A percentile compares a stretch with the other conserved stretches of the same genome.
Conservation (phyloP, 768 basidiomycete genomes). For the Lactifluus hygrophoroides region DNA sequence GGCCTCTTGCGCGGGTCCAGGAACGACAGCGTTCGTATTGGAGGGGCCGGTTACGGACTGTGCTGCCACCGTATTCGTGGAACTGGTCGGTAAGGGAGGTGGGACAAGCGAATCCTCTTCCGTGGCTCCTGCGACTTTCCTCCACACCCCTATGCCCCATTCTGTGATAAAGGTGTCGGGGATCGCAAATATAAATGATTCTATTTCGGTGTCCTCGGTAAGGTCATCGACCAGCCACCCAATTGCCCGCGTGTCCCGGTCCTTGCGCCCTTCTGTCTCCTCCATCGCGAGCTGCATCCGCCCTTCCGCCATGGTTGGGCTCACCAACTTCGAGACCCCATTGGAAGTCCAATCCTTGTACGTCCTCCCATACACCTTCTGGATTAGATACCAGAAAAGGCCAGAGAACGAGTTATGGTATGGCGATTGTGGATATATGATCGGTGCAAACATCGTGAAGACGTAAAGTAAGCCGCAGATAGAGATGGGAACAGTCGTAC, state of each 20-base stretch:
- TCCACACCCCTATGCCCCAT: not conserved
- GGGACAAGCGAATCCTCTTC: too few relatives aligned
- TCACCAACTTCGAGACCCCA: not conserved
- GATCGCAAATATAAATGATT: not conserved
- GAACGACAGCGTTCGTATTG: too few relatives aligned
- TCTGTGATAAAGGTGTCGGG: not conserved
- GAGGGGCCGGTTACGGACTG: too few relatives aligned
- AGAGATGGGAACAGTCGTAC: not conserved
- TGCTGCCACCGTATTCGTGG: too few relatives aligned
- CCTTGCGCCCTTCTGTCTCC: not conserved
- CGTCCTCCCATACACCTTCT: not conserved
- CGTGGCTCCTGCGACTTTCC: too few relatives aligned
- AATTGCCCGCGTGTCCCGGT: slow-evolving; percentile 1
- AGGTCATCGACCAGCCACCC: not conserved
- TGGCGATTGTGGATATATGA: not conserved
- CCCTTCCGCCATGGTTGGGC: not conserved
- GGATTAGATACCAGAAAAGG: slow-evolving; percentile 1
- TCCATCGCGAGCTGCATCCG: slow-evolving; percentile 7
- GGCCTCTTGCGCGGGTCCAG: too few relatives aligned
- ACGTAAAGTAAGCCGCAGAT: slow-evolving; percentile 10
- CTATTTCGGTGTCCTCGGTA: not conserved
- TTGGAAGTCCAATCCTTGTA: not conserved
- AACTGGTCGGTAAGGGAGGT: too few relatives aligned
- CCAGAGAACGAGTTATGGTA: slow-evolving; percentile 5
- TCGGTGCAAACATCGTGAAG: not conserved